Evolutionary conservation across 768 basidiomycete species (phyloP), one percentile per base, ranked within the genome.

Genomic region (Solioccasus polychromus): DNA sequence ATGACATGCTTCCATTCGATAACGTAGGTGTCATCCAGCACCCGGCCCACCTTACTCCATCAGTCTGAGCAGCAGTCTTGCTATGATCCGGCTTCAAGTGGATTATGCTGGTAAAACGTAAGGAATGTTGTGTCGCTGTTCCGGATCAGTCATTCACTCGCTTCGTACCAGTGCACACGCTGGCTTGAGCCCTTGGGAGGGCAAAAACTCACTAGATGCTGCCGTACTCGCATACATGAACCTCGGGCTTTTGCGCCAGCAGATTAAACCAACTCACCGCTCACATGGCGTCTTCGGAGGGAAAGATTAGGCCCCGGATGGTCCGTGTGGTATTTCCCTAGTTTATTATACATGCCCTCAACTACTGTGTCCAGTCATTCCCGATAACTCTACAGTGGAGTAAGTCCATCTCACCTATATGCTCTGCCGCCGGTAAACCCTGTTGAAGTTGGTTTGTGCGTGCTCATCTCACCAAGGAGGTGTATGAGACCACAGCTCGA

Each of bases 141-240:
- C 30, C 4, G 24, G n/a, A n/a, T 30, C 17, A 17, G n/a, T 45
- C 20, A 28, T 22, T 9, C 6, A 38, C 35, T 22, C 30, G 4
- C 30, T 15, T n/a, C n/a, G n/a, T 9, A 30, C 32, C 44, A 89
- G 87, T 9, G 86, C 88, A 3, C 88, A 89, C 59, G 88, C 87
- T 4, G 82, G 81, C 2, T 69, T 86, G 23, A 84, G 83, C 18
- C 90, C 90, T 19, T 92, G 90, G 89, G 85, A 91, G 61, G 90
- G 88, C 2, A 74, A 72, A 48, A 92, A 92, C 51, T 83, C 90
- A 1, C 66, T 92, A 11, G 91, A 94, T 58, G 92, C 92, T 1
- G 89, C 88, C n/a, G 85, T 92, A 4, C 72, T 90, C 3, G 85
- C 86, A 3, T 92, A 93, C 59, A 85, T 77, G 39, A 86, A 82